Conservation (phyloP, 2,329 filamentous ascomycete species). For the Xylariaceae sp. region DNA sequence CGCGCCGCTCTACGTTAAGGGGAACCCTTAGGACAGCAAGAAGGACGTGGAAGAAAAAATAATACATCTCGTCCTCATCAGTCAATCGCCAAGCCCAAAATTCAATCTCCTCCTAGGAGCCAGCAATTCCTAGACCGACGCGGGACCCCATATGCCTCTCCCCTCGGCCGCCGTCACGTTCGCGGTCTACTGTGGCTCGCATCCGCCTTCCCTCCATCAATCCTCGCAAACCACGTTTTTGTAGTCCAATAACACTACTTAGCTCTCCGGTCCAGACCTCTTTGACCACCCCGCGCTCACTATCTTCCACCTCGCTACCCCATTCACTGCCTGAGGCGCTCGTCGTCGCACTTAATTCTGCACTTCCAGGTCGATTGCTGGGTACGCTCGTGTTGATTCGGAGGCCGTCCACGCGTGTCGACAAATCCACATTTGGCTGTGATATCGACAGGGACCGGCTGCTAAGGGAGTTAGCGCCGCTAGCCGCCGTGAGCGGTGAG, state of each 20-base stretch:
- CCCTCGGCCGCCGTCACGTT: slow-evolving; percentile 39
- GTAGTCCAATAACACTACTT: slow-evolving; percentile 90
- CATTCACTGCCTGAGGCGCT: slow-evolving; percentile 58
- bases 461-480: slow-evolving; percentile 31
- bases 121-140: slow-evolving; percentile 62
- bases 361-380: slow-evolving; percentile 49
- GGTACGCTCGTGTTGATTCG: slow-evolving; percentile 62
- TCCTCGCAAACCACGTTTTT: slow-evolving; percentile 90
- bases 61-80: slow-evolving; percentile 10
- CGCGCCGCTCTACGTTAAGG: slow-evolving; percentile 3
- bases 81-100: slow-evolving; percentile 19
- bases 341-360: slow-evolving; percentile 62
- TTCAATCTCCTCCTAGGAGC: slow-evolving; percentile 45
- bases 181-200: slow-evolving; percentile 46
- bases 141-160: slow-evolving; percentile 39
- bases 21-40: neutral
- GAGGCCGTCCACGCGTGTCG: slow-evolving; percentile 46
- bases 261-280: slow-evolving; percentile 84
- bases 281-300: slow-evolving; percentile 51
- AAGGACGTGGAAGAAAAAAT: slow-evolving; percentile 1
- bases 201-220: slow-evolving; percentile 93
- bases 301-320: slow-evolving; percentile 48
- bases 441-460: slow-evolving; percentile 41
- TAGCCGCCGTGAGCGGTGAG: slow-evolving; percentile 35
- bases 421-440: slow-evolving; percentile 36